A percentile compares a stretch with the other conserved stretches of the same genome.
Evolutionary conservation across 768 basidiomycete species (phyloP).

Genomic region (Termitomyces eurrhizus): DNA sequence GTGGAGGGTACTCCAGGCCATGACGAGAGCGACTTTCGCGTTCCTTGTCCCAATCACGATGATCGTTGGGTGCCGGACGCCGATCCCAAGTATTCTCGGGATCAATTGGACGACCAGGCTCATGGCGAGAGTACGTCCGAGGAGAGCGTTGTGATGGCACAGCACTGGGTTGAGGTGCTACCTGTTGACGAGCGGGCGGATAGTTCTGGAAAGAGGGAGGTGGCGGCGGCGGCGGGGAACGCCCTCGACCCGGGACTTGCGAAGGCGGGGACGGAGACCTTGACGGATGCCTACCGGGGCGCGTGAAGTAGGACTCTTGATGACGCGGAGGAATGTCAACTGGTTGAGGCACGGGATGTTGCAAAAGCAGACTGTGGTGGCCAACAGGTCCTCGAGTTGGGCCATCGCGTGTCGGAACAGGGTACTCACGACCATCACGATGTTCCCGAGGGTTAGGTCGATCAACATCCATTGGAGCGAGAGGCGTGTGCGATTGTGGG

Average conservation of each 20-base stretch:
- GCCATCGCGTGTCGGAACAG: slow-evolving; percentile 39
- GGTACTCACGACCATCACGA: slow-evolving; percentile 45
- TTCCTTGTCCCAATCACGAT: slow-evolving; percentile 51
- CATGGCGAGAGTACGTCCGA: slow-evolving; percentile 47
- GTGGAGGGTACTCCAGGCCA: slow-evolving; percentile 33
- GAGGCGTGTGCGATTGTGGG: slow-evolving; percentile 57
- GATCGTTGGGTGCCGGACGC: slow-evolving; percentile 42
- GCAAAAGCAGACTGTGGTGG: slow-evolving; percentile 55
- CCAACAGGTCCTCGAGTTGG: slow-evolving; percentile 49
- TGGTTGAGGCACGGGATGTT: slow-evolving; percentile 63
- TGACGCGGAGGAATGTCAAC: slow-evolving; percentile 30
- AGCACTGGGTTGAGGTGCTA: slow-evolving; percentile 31
- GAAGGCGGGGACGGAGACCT: slow-evolving; percentile 59
- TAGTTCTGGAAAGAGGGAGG: slow-evolving; percentile 46
- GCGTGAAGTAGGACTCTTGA: slow-evolving; percentile 54
- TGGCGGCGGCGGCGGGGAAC: slow-evolving; percentile 49
- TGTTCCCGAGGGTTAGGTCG: slow-evolving; percentile 37
- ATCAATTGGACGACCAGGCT: slow-evolving; percentile 43
- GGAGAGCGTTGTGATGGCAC: slow-evolving; percentile 57
- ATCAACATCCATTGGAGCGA: slow-evolving; percentile 80
- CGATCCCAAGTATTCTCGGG: slow-evolving; percentile 61
- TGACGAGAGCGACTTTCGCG: slow-evolving; percentile 40
- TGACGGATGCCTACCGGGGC: slow-evolving; percentile 49
- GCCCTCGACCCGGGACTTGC: slow-evolving; percentile 39
- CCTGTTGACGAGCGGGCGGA: slow-evolving; percentile 35